Conservation (phyloP, 495 filamentous ascomycete species). For the Penicillium mononematosum region DNA sequence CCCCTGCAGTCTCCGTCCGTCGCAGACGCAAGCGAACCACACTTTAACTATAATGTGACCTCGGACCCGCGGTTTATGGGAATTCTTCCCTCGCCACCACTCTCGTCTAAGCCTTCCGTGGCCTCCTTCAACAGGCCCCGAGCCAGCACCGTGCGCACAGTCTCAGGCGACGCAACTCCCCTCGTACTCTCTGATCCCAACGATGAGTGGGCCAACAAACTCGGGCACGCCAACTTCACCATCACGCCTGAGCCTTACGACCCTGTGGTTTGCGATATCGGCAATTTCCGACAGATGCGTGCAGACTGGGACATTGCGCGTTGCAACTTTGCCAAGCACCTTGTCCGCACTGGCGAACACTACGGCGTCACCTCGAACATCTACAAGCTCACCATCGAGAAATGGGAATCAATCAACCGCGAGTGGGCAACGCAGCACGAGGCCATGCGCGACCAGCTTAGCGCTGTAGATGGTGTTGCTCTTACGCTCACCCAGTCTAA, state of each 20-base stretch:
- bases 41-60: constrained; percentile 30
- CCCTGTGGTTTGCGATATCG: constrained; percentile 57
- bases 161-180: constrained; percentile 56
- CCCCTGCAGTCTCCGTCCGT: constrained; percentile 81
- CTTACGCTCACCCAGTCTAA: constrained; percentile 47
- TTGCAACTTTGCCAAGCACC: constrained; percentile 78
- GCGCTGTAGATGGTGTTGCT: constrained; percentile 32
- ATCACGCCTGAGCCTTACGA: constrained; percentile 80
- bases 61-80: constrained; percentile 47
- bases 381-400: constrained; percentile 75
- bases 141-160: constrained; percentile 46
- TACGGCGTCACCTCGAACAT: constrained; percentile 82
- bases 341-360: constrained; percentile 81
- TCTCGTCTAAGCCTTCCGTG: constrained; percentile 75
- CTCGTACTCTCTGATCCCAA: constrained; percentile 61
- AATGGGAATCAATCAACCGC: constrained; percentile 76
- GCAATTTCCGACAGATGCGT: constrained; percentile 64
- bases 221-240: constrained; percentile 91
- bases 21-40: constrained; percentile 46
- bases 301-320: constrained; percentile 78
- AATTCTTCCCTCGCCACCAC: constrained; percentile 68
- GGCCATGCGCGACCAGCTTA: constrained; percentile 51
- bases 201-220: constrained; percentile 77
- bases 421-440: constrained; percentile 68
- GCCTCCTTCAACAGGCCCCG: constrained; percentile 65